Conservation (phyloP, 495 filamentous ascomycete species). For the Aeminium ludgeri region DNA sequence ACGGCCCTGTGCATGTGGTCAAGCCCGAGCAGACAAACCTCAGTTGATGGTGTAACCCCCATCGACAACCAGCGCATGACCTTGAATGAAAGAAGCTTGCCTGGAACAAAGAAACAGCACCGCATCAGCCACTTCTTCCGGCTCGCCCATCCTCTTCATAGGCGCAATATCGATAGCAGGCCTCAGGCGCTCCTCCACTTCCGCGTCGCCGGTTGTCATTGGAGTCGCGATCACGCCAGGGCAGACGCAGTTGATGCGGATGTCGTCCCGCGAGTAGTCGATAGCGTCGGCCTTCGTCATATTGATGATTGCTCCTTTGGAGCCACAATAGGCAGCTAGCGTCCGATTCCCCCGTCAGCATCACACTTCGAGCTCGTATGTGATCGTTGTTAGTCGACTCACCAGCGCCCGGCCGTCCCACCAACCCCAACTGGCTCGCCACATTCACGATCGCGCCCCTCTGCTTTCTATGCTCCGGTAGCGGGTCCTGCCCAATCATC, state of each 20-base stretch:
- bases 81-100: constrained; percentile 35
- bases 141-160: constrained; percentile 34
- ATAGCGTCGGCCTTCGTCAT: constrained; percentile 32
- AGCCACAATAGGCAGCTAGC: constrained; percentile 19
- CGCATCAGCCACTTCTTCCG: constrained; percentile 35
- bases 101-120: constrained; percentile 33
- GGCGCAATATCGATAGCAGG: constrained; percentile 32
- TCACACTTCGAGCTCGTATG: neutral
- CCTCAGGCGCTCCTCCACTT: too few relatives aligned
- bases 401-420: constrained; percentile 29
- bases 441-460: constrained; percentile 29
- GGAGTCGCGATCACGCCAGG: constrained; percentile 37
- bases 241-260: constrained; percentile 38
- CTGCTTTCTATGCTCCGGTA: constrained; percentile 28
- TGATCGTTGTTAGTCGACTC: constrained; percentile 17
- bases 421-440: constrained; percentile 37
- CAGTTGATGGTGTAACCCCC: constrained; percentile 32
- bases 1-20: too few relatives aligned
- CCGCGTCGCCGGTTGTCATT: constrained; percentile 24
- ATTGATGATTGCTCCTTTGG: constrained; percentile 23
- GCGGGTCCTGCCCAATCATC: constrained; percentile 33
- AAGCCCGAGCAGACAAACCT: too few relatives aligned
- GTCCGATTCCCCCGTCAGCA: neutral
- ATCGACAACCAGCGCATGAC: constrained; percentile 36
- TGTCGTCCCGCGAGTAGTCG: constrained; percentile 32